A percentile compares a stretch with the other conserved stretches of the same genome.
phyloP scores from a whole-genome alignment of 495 filamentous ascomycete species.

The Hypoxylon crocopeplum region DNA sequence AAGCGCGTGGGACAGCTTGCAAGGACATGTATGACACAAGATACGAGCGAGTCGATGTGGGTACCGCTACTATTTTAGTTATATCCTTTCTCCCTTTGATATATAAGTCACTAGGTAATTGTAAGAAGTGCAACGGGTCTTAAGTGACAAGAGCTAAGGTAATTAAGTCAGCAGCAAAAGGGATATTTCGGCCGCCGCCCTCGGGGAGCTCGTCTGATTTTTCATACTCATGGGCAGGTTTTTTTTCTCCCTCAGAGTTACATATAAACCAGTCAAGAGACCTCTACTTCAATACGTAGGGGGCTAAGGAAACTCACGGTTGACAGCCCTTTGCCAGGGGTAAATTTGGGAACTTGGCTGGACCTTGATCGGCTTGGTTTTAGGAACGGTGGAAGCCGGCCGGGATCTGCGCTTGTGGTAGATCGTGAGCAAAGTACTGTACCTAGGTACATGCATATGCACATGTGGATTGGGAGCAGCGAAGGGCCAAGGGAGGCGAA shows the following conservation, averaged over 20 bases:
- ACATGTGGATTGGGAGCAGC: background rate
- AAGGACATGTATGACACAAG: constrained; percentile 36
- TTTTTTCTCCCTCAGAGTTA: constrained; percentile 7
- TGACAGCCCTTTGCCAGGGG: constrained; percentile 24
- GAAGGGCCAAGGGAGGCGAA: constrained; percentile 6
- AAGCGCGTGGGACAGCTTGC: constrained; percentile 33
- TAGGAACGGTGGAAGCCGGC: constrained; percentile 36
- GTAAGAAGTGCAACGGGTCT: constrained; percentile 16
- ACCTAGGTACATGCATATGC: constrained; percentile 5
- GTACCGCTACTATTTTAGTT: constrained; percentile 34
- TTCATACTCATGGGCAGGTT: constrained; percentile 33
- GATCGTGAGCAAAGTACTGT: constrained; percentile 8
- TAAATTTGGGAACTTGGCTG: constrained; percentile 30
- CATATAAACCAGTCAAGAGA: constrained; percentile 28
- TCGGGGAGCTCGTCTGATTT: constrained; percentile 36
- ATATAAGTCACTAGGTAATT: constrained; percentile 8
- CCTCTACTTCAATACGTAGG: constrained; percentile 9
- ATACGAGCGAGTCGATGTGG: constrained; percentile 29
- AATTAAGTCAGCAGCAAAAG: constrained; percentile 2
- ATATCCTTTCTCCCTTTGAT: no score
- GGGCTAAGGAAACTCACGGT: constrained; percentile 27
- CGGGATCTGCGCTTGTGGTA: constrained; percentile 33
- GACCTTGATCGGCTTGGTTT: constrained; percentile 32
- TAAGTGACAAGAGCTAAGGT: constrained; percentile 22
- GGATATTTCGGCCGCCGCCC: constrained; percentile 28